Conservation (phyloP, 192 early-diverging fungal genomes). For the Coemansia erecta region DNA sequence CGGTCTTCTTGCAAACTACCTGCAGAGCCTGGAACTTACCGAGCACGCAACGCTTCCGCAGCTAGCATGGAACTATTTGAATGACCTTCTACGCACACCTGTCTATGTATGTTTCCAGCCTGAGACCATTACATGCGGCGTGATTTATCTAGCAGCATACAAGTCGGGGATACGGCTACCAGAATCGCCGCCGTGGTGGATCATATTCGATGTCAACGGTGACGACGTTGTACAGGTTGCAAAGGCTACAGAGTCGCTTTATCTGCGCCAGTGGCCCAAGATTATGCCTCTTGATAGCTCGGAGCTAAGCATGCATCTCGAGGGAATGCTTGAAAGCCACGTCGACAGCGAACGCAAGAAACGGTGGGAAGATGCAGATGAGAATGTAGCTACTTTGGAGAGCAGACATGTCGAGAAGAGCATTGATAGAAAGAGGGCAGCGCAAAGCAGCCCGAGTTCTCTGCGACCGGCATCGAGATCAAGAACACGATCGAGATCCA, state of each 20-base stretch:
- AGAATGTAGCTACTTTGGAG: not conserved
- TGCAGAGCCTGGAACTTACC: slow-evolving; percentile 75
- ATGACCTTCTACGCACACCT: slow-evolving; percentile 69
- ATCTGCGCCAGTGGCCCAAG: slow-evolving; percentile 52
- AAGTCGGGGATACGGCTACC: slow-evolving; percentile 67
- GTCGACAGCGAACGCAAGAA: slow-evolving; percentile 11
- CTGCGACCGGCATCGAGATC: slow-evolving; percentile 3
- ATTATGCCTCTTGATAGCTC: slow-evolving; percentile 57
- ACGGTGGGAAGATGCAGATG: not conserved
- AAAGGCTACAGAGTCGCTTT: slow-evolving; percentile 61
- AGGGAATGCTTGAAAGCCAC: slow-evolving; percentile 14
- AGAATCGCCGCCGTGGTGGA: slow-evolving; percentile 78
- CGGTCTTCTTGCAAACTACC: slow-evolving; percentile 90
- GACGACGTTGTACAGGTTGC: slow-evolving; percentile 66
- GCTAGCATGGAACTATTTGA: slow-evolving; percentile 90
- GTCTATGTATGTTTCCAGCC: slow-evolving; percentile 52
- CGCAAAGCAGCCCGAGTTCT: no score
- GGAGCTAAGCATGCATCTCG: slow-evolving; percentile 53
- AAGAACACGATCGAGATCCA: slow-evolving; percentile 2
- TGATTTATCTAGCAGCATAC: slow-evolving; percentile 78
- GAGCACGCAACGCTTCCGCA: slow-evolving; percentile 77
- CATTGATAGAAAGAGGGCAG: no score
- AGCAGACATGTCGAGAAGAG: no score
- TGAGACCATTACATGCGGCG: slow-evolving; percentile 76
- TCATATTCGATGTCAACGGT: slow-evolving; percentile 71